Conservation (phyloP, 2,329 filamentous ascomycete genomes). For the Rhynchosporium agropyri region DNA sequence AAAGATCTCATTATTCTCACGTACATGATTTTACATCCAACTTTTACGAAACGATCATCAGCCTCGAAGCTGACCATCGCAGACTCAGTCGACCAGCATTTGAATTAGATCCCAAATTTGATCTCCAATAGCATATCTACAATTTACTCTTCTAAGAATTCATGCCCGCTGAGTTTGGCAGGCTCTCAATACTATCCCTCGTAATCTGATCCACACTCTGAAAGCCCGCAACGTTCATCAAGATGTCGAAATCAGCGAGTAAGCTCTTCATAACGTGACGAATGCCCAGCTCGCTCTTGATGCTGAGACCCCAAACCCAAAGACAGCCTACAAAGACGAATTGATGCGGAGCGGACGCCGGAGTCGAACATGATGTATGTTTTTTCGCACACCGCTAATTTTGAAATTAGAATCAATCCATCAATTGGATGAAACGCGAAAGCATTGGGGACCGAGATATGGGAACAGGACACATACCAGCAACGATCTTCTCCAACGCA, state of each 20-base stretch:
- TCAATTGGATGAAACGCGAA: neutral
- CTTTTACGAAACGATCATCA: no score
- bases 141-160: constrained; percentile 43
- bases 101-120: no score
- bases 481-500: constrained; percentile 60
- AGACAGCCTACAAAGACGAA: constrained; percentile 64
- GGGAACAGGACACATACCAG: constrained; percentile 42
- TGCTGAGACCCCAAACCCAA: constrained; percentile 62
- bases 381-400: constrained; percentile 27
- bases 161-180: constrained; percentile 47
- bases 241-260: constrained; percentile 63
- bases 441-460: neutral
- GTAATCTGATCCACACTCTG: constrained; percentile 56
- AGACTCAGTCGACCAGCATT: no score
- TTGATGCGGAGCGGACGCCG: constrained; percentile 55
- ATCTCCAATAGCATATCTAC: neutral
- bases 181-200: constrained; percentile 45
- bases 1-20: no score
- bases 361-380: constrained; percentile 52
- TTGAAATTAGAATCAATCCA: no score
- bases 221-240: constrained; percentile 61
- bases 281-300: constrained; percentile 63
- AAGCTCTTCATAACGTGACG: constrained; percentile 64
- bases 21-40: no score
- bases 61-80: no score